These are phyloP conservation scores for Sporothrix dimorphospora DNA, from an alignment of 2,329 filamentous ascomycete species.

Conservation along the genomic window DNA sequence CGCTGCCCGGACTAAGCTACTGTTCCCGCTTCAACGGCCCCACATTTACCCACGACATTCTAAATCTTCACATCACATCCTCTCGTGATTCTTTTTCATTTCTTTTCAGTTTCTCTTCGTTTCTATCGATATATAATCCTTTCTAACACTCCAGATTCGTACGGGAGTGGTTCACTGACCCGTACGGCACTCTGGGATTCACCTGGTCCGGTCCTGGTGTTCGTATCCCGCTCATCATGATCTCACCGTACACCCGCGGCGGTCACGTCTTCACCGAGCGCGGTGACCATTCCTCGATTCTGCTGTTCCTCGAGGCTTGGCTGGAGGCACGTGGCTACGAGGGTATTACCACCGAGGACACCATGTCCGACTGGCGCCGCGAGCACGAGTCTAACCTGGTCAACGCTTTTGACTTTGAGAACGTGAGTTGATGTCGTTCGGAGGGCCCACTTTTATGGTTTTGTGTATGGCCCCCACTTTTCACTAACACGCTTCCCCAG, in stretches of 20 bases:
- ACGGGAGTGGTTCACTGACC: slow-evolving; percentile 55
- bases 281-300: slow-evolving; percentile 59
- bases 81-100: background rate
- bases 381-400: slow-evolving; percentile 37
- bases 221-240: slow-evolving; percentile 58
- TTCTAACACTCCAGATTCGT: background rate
- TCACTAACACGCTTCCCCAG: slow-evolving; percentile 20
- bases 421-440: slow-evolving; percentile 29
- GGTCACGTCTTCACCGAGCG: slow-evolving; percentile 58
- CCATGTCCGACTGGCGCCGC: slow-evolving; percentile 37
- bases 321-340: slow-evolving; percentile 41
- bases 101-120: background rate
- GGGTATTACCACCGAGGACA: slow-evolving; percentile 33
- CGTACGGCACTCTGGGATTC: slow-evolving; percentile 45
- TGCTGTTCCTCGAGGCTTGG: slow-evolving; percentile 51
- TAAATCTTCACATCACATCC: background rate
- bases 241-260: slow-evolving; percentile 59
- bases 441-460: background rate
- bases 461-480: background rate
- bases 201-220: slow-evolving; percentile 46
- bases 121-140: background rate
- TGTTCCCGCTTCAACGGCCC: background rate
- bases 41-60: background rate
- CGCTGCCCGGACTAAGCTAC: too few species aligned
- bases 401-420: slow-evolving; percentile 38